Evolutionary conservation across 148 eudicot genomes (phyloP).

Genomic region (Rhododendron ferrugineum): DNA sequence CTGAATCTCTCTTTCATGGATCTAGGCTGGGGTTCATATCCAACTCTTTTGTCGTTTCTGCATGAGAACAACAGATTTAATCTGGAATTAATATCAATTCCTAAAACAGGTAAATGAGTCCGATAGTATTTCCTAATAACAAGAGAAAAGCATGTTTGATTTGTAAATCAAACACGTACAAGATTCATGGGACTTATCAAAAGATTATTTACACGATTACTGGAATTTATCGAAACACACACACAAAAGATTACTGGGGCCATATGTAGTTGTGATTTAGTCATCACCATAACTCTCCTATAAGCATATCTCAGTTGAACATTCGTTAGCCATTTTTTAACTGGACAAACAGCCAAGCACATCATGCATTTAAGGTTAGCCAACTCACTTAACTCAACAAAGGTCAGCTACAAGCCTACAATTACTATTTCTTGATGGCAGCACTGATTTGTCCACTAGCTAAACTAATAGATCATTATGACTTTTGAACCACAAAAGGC

Average conservation of each 20-base stretch:
- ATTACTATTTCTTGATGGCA: not conserved
- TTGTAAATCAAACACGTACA: not conserved
- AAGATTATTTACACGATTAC: not conserved
- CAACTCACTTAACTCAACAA: not conserved
- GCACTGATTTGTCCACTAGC: not conserved
- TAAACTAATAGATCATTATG: not conserved
- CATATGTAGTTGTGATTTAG: not conserved
- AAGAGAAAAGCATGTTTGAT: not conserved
- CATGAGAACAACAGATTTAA: conserved; percentile 13
- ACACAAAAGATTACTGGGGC: not conserved
- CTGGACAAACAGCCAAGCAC: not conserved
- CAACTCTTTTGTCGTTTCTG: conserved; percentile 70
- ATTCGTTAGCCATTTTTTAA: not conserved
- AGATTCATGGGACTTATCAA: not conserved
- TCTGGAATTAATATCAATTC: not conserved
- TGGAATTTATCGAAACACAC: not conserved
- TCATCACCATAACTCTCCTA: not conserved
- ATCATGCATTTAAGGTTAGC: not conserved
- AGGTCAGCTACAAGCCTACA: not conserved
- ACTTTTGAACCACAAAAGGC: not conserved
- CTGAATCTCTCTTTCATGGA: conserved; percentile 82
- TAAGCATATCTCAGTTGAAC: conserved; percentile 4
- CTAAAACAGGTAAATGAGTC: not conserved
- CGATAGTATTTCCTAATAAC: not conserved
- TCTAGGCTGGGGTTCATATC: conserved; percentile 44